Percentiles rank a stretch among this genome's conserved stretches.
Evolutionary conservation across 2,329 filamentous ascomycete genomes (phyloP).

Genomic region (Ophidiomyces ophidiicola): DNA sequence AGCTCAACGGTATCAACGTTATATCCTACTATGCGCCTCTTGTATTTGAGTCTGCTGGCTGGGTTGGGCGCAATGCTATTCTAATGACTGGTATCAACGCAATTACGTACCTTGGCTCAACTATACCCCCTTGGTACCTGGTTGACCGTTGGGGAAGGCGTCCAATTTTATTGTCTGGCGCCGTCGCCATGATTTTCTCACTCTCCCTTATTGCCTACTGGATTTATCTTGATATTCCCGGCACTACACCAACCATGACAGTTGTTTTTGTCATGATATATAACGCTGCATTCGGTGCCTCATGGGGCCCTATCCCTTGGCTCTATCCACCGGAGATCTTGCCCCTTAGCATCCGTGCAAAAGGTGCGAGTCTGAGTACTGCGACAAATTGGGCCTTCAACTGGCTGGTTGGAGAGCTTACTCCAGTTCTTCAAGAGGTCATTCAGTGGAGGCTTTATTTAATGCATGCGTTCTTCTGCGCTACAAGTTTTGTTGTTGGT

Average conservation of each 20-base stretch:
- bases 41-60: constrained; percentile 95
- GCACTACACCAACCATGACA: constrained; percentile 66
- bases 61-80: constrained; percentile 78
- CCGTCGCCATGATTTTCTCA: constrained; percentile 76
- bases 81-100: constrained; percentile 97
- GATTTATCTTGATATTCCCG: constrained; percentile 66
- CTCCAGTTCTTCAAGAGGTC: constrained; percentile 77
- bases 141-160: constrained; percentile 86
- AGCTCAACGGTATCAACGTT: constrained; percentile 98
- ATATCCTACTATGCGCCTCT: constrained; percentile 97
- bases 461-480: constrained; percentile 93
- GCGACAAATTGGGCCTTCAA: constrained; percentile 98
- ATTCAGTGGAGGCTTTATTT: constrained; percentile 93
- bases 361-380: constrained; percentile 90
- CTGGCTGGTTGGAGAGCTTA: constrained; percentile 92
- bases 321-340: constrained; percentile 98
- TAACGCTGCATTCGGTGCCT: constrained; percentile 91
- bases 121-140: constrained; percentile 92
- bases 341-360: constrained; percentile 88
- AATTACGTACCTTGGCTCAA: constrained; percentile 80
- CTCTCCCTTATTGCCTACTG: constrained; percentile 90
- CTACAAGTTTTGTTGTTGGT: constrained; percentile 91
- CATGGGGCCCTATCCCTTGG: constrained; percentile 98
- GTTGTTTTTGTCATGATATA: constrained; percentile 97
- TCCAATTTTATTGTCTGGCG: constrained; percentile 78